phyloP scores from a whole-genome alignment of 192 early-diverging fungal species.

The Funneliformis mosseae region DNA sequence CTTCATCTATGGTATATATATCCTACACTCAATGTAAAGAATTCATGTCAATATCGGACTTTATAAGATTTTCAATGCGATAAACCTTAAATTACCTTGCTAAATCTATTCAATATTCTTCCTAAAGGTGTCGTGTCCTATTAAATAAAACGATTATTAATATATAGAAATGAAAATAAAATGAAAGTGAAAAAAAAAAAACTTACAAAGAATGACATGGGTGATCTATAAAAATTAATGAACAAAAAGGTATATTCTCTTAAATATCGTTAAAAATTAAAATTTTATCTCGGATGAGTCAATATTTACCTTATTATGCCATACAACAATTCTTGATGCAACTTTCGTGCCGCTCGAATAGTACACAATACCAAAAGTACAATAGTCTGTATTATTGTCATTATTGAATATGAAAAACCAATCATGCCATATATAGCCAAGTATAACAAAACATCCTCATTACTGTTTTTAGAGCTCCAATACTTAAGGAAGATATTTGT shows the following conservation, averaged over 20 bases:
- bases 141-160: neutral
- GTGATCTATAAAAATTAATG: conserved; percentile 40
- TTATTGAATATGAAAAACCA: conserved; percentile 69
- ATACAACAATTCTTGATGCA: conserved; percentile 80
- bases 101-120: conserved; percentile 77
- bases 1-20: conserved; percentile 57
- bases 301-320: conserved; percentile 58
- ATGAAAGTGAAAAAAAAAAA: neutral
- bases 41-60: neutral
- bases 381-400: conserved; percentile 68
- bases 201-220: conserved; percentile 70
- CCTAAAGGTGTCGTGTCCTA: conserved; percentile 74
- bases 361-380: conserved; percentile 80
- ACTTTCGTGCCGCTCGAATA: conserved; percentile 65
- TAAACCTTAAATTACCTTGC: conserved; percentile 59
- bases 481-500: conserved; percentile 69
- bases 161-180: neutral
- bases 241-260: neutral
- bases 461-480: conserved; percentile 61
- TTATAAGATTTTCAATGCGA: conserved; percentile 41
- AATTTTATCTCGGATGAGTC: neutral
- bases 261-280: neutral
- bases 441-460: conserved; percentile 58
- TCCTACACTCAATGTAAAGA: conserved; percentile 49
- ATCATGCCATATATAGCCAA: conserved; percentile 80